Percentiles rank a stretch among this genome's conserved stretches.
These are phyloP conservation scores for Cryphonectria parasitica DNA, from an alignment of 2,329 filamentous ascomycete genomes.

Conservation along the genomic window DNA sequence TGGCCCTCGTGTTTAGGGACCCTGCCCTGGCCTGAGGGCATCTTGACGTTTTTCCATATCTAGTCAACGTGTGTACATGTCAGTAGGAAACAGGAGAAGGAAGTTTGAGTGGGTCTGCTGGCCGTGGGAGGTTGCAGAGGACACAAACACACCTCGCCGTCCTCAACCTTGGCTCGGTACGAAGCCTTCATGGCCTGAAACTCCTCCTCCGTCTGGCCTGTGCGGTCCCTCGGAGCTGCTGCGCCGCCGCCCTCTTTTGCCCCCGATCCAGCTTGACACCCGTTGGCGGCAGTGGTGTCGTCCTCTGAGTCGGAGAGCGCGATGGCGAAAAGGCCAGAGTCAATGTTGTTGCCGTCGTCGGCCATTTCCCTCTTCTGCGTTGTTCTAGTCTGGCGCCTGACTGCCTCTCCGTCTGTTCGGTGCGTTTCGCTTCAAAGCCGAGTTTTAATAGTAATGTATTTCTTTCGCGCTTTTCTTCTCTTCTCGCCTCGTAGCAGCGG, in stretches of 20 bases:
- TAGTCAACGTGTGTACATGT: conserved; percentile 33
- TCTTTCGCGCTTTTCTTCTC: background rate
- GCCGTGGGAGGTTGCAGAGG: background rate
- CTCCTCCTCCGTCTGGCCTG: conserved; percentile 52
- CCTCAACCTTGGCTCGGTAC: conserved; percentile 56
- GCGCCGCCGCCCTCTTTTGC: conserved; percentile 14
- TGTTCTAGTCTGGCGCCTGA: too few relatives aligned
- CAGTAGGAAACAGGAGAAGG: background rate
- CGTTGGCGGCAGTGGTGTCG: background rate
- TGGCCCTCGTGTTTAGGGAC: conserved; percentile 53
- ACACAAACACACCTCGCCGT: conserved; percentile 51
- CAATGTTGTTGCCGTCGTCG: conserved; percentile 40
- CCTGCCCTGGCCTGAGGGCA: conserved; percentile 43
- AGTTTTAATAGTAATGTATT: background rate
- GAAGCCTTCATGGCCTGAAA: conserved; percentile 50
- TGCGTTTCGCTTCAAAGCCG: too few relatives aligned
- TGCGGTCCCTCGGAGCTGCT: conserved; percentile 33
- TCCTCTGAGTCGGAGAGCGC: conserved; percentile 46
- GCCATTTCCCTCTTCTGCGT: conserved; percentile 33
- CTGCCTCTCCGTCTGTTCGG: too few relatives aligned
- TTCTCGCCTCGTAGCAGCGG: background rate
- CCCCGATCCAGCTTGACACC: conserved; percentile 17
- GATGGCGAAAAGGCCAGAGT: conserved; percentile 47
- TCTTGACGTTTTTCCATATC: conserved; percentile 48
- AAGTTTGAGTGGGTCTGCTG: background rate